Conservation (phyloP, 2,329 filamentous ascomycete genomes). For the Hymenoscyphus infarciens region DNA sequence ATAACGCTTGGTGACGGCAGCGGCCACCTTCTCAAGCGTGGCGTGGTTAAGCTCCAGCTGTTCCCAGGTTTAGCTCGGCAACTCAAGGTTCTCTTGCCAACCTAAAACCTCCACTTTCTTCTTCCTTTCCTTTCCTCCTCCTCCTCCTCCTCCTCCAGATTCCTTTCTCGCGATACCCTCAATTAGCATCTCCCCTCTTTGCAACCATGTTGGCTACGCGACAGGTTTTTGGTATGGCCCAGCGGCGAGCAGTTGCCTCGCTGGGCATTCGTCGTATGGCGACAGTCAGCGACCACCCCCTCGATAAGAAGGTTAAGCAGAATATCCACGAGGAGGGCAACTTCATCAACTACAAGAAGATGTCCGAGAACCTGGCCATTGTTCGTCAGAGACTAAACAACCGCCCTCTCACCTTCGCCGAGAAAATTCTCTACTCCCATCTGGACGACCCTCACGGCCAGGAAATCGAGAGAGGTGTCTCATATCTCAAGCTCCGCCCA, state of each 20-base stretch:
- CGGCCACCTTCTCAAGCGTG: not conserved
- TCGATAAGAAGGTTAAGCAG: conserved; percentile 96
- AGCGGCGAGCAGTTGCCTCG: conserved; percentile 57
- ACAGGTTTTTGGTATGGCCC: conserved; percentile 65
- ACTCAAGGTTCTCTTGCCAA: not conserved
- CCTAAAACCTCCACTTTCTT: conserved; percentile 11
- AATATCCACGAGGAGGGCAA: conserved; percentile 94
- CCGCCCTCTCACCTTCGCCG: conserved; percentile 88
- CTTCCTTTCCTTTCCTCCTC: conserved; percentile 16
- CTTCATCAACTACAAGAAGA: conserved; percentile 99
- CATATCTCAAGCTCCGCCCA: conserved; percentile 93
- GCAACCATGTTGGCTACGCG: conserved; percentile 66
- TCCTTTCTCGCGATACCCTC: conserved; percentile 11
- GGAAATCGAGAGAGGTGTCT: conserved; percentile 92
- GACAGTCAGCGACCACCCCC: conserved; percentile 78
- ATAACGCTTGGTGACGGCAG: conserved; percentile 3
- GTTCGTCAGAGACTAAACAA: conserved; percentile 90
- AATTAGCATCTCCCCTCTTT: conserved; percentile 17
- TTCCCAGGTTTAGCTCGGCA: conserved; percentile 13
- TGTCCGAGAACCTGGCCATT: conserved; percentile 93
- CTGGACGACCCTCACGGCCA: conserved; percentile 94
- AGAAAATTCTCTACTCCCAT: conserved; percentile 99
- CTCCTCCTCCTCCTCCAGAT: conserved; percentile 16
- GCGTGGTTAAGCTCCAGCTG: conserved; percentile 6
- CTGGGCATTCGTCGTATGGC: conserved; percentile 70